Evolutionary conservation across 23 red algal species (phyloP).

Genomic region (Gracilariopsis chorda): DNA sequence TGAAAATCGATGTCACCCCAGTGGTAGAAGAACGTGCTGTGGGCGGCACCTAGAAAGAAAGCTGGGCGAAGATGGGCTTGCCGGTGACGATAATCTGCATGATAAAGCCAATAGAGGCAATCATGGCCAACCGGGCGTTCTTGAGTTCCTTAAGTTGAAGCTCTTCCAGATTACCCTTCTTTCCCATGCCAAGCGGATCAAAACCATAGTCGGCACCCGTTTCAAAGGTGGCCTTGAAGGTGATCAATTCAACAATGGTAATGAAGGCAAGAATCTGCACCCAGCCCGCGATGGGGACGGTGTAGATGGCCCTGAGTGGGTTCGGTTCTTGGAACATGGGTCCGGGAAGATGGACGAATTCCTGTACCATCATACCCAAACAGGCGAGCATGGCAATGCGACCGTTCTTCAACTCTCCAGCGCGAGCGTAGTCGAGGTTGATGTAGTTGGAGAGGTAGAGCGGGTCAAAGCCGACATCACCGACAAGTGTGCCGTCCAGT

Average conservation of each 20-base stretch:
- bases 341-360: constrained; percentile 86
- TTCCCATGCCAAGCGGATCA: constrained; percentile 78
- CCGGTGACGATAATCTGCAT: constrained; percentile 58
- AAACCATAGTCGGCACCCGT: constrained; percentile 72
- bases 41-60: neutral
- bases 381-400: constrained; percentile 89
- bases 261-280: constrained; percentile 82
- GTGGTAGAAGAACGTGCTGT: neutral
- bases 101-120: constrained; percentile 73
- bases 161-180: constrained; percentile 18
- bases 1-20: too few relatives aligned
- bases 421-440: constrained; percentile 72
- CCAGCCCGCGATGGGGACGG: constrained; percentile 89
- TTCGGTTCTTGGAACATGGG: constrained; percentile 72
- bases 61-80: constrained; percentile 67
- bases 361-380: constrained; percentile 73
- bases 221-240: constrained; percentile 85
- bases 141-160: constrained; percentile 74
- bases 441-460: constrained; percentile 78
- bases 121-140: constrained; percentile 82
- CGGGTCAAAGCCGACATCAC: constrained; percentile 80
- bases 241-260: constrained; percentile 72
- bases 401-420: constrained; percentile 71
- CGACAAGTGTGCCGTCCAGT: constrained; percentile 51
- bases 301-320: constrained; percentile 81